phyloP scores from a whole-genome alignment of 2,329 filamentous ascomycete genomes.

The Aspergillus aculeatinus region DNA sequence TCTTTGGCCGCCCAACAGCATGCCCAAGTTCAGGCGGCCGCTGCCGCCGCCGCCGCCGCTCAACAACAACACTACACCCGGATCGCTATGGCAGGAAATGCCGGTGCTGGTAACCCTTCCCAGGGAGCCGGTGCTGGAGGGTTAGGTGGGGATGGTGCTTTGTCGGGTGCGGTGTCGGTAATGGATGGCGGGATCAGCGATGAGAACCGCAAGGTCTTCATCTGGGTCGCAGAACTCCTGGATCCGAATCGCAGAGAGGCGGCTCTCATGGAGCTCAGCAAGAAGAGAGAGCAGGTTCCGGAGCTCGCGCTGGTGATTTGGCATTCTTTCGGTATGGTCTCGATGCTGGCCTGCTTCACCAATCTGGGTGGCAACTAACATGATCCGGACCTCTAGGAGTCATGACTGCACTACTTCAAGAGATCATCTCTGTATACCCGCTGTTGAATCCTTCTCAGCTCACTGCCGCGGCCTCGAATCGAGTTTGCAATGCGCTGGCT shows the following conservation, averaged over 20 bases:
- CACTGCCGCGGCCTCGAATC: constrained; percentile 93
- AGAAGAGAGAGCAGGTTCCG: constrained; percentile 97
- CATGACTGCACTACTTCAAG: constrained; percentile 95
- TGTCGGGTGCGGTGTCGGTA: constrained; percentile 35
- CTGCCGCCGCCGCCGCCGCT: constrained; percentile 40
- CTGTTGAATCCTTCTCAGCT: constrained; percentile 94
- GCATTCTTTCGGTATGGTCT: constrained; percentile 87
- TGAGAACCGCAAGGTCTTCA: constrained; percentile 88
- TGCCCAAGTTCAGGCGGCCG: constrained; percentile 53
- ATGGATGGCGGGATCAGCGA: constrained; percentile 73
- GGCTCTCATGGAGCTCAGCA: constrained; percentile 91
- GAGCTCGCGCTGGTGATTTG: constrained; percentile 94
- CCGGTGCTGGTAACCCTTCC: constrained; percentile 40
- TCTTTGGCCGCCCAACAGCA: constrained; percentile 53
- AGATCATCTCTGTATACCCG: constrained; percentile 98
- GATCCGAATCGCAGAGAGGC: constrained; percentile 85
- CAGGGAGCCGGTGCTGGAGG: constrained; percentile 42
- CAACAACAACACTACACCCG: constrained; percentile 66
- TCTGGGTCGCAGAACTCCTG: constrained; percentile 87
- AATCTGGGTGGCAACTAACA: constrained; percentile 7
- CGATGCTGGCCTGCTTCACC: constrained; percentile 4
- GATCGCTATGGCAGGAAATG: constrained; percentile 65
- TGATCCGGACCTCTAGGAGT: constrained; percentile 61
- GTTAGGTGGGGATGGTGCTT: constrained; percentile 47
- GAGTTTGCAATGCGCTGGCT: constrained; percentile 95